Percentiles rank a stretch among this genome's conserved stretches.
Evolutionary conservation across 1,139 yeast genomes (phyloP).

Genomic region (Nakaseomyces sp.): DNA sequence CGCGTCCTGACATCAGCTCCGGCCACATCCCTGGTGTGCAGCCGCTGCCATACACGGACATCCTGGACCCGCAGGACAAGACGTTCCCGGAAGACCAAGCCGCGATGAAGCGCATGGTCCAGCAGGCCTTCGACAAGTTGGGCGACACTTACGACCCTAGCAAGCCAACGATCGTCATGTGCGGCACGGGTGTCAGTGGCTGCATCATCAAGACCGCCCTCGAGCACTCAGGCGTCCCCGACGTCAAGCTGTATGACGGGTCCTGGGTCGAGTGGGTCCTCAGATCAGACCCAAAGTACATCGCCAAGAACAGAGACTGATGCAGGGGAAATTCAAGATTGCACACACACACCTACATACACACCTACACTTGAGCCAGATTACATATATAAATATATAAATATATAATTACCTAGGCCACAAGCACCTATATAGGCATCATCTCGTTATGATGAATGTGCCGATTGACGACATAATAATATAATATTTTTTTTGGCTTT

Average conservation of each 20-base stretch:
- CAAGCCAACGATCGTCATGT: slow-evolving; percentile 71
- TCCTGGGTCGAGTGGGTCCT: slow-evolving; percentile 67
- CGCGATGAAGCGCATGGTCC: slow-evolving; percentile 18
- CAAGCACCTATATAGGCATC: no score
- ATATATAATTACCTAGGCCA: no score
- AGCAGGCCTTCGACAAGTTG: slow-evolving; percentile 14
- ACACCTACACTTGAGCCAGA: no score
- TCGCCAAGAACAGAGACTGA: slow-evolving; percentile 27
- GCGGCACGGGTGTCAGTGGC: slow-evolving; percentile 95
- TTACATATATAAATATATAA: neutral
- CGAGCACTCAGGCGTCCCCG: slow-evolving; percentile 44
- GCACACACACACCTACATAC: no score
- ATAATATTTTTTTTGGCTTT: no score
- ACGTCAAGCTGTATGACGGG: slow-evolving; percentile 77
- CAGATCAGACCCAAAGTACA: slow-evolving; percentile 30
- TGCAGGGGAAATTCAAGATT: no score
- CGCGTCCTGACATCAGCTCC: slow-evolving; percentile 74
- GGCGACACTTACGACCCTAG: slow-evolving; percentile 33
- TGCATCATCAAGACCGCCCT: slow-evolving; percentile 69
- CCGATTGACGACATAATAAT: no score
- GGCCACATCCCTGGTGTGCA: slow-evolving; percentile 83
- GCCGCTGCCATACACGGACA: slow-evolving; percentile 64
- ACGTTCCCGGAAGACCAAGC: slow-evolving; percentile 33
- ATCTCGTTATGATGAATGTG: no score
- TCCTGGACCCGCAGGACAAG: slow-evolving; percentile 42